Percentiles rank a stretch among this genome's conserved stretches.
Evolutionary conservation across 2,329 filamentous ascomycete genomes (phyloP).

Genomic region (Fusarium praegraminearum): DNA sequence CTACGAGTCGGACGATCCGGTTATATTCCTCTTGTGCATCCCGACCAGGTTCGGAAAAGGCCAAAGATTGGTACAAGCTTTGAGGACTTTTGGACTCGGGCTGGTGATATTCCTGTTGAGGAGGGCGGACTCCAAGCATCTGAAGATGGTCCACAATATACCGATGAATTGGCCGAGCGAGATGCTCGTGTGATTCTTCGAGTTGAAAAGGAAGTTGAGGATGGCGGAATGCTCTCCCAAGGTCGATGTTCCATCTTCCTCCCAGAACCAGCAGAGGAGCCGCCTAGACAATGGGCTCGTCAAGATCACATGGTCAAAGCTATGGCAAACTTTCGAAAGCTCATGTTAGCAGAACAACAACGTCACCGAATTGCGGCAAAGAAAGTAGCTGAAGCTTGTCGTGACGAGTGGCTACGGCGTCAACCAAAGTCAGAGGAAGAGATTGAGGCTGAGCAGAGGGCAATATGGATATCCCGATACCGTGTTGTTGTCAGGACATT

Average conservation of each 20-base stretch:
- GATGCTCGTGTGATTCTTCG: slow-evolving; percentile 78
- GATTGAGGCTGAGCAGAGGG: slow-evolving; percentile 80
- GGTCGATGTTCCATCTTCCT: slow-evolving; percentile 78
- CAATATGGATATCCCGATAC: slow-evolving; percentile 75
- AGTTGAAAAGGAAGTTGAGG: slow-evolving; percentile 78
- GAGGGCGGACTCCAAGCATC: slow-evolving; percentile 67
- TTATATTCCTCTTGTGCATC: slow-evolving; percentile 69
- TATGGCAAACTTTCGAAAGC: slow-evolving; percentile 80
- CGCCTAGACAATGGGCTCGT: slow-evolving; percentile 84
- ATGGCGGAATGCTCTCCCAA: slow-evolving; percentile 79
- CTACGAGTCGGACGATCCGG: slow-evolving; percentile 57
- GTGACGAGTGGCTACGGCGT: slow-evolving; percentile 78
- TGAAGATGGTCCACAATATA: slow-evolving; percentile 69
- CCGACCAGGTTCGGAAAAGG: slow-evolving; percentile 66
- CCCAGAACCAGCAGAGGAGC: slow-evolving; percentile 79
- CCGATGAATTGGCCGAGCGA: slow-evolving; percentile 70
- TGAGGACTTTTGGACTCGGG: slow-evolving; percentile 68
- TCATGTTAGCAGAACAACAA: slow-evolving; percentile 83
- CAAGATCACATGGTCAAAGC: slow-evolving; percentile 87
- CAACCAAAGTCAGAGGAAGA: slow-evolving; percentile 84
- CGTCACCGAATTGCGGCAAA: slow-evolving; percentile 83
- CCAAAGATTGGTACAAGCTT: slow-evolving; percentile 67
- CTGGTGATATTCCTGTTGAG: slow-evolving; percentile 64
- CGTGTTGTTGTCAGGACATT: slow-evolving; percentile 74
- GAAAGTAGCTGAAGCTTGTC: slow-evolving; percentile 80